Base-by-base conservation (phyloP, 257 asterid species). In the Nicotiana tomentosiformis region DNA sequence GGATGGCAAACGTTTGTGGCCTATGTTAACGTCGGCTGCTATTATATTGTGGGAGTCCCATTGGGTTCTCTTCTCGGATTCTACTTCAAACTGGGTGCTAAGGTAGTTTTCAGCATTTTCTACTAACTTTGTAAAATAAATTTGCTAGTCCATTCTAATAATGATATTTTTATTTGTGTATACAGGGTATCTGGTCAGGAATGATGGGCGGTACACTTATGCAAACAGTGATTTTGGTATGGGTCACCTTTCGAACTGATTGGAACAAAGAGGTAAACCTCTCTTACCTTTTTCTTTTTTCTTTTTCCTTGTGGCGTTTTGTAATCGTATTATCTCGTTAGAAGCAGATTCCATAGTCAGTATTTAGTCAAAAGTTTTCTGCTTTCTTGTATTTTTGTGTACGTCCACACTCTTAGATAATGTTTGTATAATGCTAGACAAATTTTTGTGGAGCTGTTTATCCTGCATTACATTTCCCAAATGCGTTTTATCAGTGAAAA, bases 1-100 rank as follows among this genome's bases (percentile, higher is more conserved):
- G 91, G 91, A 82, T 88, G 91, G 89, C 89, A 86, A 88, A 35
- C 84, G 0, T 84, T 88, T 57, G 90, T 86, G 43, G 90, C 90
- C 0, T 88, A 86, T 17, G 89, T 88, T 0, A 88, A 86, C 10
- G 80, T 88, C 12, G 91, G 88, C 12, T 88, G 89, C 66, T 88
- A 86, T 70, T 88, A 88, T 43, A 18, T 86, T 9, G 91, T 88
- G 7, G 91, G 91, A 39, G 37, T 88, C 8, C 91, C 89, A 3
- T 1, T 88, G 53, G 91, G 91, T 66, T 29, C 70, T 3, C 53
- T 88, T 3, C 30, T 83, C 7, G 89, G 91, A 26, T 86, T 86
- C 67, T 86, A 86, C 77, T 88, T 88, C 89, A 76, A 88, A 5
- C 33, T 81, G 12, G 89, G 88, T 10, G 87, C 83, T 7, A 84